Conservation (phyloP, 2,329 filamentous ascomycete species). For the Rugonectria rugulosa region DNA sequence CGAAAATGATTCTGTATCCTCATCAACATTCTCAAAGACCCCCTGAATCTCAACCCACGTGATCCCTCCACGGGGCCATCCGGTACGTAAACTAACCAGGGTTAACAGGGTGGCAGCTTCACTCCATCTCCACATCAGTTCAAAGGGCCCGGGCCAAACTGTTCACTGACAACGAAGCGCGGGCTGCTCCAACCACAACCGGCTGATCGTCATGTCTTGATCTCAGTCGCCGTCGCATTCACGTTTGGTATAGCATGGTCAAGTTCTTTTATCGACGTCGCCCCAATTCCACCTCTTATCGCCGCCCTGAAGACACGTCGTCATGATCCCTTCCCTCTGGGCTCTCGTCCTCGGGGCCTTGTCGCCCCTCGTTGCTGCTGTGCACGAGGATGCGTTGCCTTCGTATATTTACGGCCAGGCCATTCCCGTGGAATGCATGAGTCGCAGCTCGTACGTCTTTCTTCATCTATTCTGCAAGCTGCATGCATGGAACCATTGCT, state of each 20-base stretch:
- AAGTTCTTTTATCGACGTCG: background rate
- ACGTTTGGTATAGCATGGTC: slow-evolving; percentile 17
- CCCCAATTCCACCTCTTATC: background rate
- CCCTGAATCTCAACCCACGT: too few relatives aligned
- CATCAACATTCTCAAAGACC: too few relatives aligned
- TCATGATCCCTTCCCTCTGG: slow-evolving; percentile 30
- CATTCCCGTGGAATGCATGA: slow-evolving; percentile 77
- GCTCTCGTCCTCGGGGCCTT: slow-evolving; percentile 36
- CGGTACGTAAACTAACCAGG: background rate
- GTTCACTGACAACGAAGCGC: slow-evolving; percentile 11
- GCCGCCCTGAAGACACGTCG: slow-evolving; percentile 1
- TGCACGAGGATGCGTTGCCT: slow-evolving; percentile 56
- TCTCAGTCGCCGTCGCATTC: slow-evolving; percentile 22
- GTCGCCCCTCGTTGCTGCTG: slow-evolving; percentile 38
- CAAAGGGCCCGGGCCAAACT: background rate
- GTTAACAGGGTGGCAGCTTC: slow-evolving; percentile 31
- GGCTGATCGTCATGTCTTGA: slow-evolving; percentile 30
- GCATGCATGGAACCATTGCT: background rate
- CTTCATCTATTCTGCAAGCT: background rate
- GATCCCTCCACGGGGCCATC: slow-evolving; percentile 23
- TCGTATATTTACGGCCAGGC: slow-evolving; percentile 72
- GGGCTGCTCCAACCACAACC: background rate
- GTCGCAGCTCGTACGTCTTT: slow-evolving; percentile 69
- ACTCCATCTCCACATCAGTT: slow-evolving; percentile 34
- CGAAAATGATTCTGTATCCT: too few relatives aligned